Evolutionary conservation across 2,329 filamentous ascomycete genomes (phyloP), one percentile per base, ranked within the genome.

Genomic region (Hypoxylon sp.): DNA sequence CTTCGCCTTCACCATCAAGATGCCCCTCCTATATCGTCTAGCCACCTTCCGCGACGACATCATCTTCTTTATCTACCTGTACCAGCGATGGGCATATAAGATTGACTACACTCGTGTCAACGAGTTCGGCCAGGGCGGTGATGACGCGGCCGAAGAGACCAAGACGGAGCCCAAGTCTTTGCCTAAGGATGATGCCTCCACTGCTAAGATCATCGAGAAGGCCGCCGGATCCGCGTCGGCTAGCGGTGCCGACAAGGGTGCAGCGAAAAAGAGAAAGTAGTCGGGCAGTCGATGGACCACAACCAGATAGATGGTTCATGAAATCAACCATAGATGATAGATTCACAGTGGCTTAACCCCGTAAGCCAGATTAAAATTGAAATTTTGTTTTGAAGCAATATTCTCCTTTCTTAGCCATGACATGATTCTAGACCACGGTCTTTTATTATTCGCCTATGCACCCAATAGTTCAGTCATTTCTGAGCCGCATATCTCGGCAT

Each of bases 1-100:
- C 30, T 99, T 99, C 75, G 95, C 95, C 1, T 99, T 98, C 74
- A 99, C 95, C 39, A 97, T 99, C 82, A 98, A 98, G 82, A 99
- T 99, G 95, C 95, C 95, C 0, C 88, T 94, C 66, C 84, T 99
- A 53, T 95, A 99, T 79, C 88, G 95, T 15, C 83, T 99, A 52
- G 93, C 95, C 0, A 98, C 95, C 0, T 85, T 99, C 67, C 86
- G 95, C 64, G 95, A 99, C 76, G 95, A 99, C 74, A 85, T 99
- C 69, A 98, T 99, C 75, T 99, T 99, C 85, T 99, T 99, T 76
- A 85, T 99, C 62, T 99, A 97, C 80, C 72, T 99, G 3, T 99
- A 99, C 80, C 95, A 99, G 81, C 87, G 90, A 64, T 99, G 89
- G 86, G 90, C 90, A 56, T 99, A 99, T 83, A 93, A 90, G 80